Percentiles rank a stretch among this genome's conserved stretches.
Conservation (phyloP, 2,329 filamentous ascomycete genomes). For the Aspergillus ochraceus region DNA sequence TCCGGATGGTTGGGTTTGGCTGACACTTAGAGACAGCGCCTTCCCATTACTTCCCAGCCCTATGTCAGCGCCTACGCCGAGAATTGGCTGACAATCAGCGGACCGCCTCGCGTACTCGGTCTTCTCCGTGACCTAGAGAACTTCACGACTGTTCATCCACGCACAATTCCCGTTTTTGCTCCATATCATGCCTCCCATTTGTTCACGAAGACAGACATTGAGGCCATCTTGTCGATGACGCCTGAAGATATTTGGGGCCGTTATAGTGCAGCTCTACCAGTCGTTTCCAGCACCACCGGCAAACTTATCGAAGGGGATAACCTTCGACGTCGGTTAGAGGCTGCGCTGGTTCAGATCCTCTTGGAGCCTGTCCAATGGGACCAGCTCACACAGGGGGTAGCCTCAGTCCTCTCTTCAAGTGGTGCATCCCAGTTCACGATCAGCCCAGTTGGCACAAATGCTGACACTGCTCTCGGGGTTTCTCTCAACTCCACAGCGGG, state of each 20-base stretch:
- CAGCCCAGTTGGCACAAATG: neutral
- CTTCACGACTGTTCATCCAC: neutral
- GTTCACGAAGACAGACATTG: neutral
- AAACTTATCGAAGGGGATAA: neutral
- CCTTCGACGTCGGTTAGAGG: neutral
- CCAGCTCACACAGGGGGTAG: neutral
- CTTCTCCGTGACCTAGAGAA: neutral
- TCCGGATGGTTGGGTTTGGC: neutral
- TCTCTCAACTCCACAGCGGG: neutral
- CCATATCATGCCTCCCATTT: slow-evolving; percentile 5
- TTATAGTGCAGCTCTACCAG: neutral
- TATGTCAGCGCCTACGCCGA: slow-evolving; percentile 5
- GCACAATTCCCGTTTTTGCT: neutral
- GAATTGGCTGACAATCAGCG: slow-evolving; percentile 1
- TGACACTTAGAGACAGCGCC: neutral
- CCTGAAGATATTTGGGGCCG: neutral
- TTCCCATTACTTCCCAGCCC: neutral
- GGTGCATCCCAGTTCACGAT: neutral
- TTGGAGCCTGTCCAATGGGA: neutral
- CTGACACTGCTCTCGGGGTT: neutral
- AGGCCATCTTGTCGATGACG: neutral
- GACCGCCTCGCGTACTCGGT: neutral
- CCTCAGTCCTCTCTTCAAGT: neutral
- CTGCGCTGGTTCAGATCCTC: neutral
- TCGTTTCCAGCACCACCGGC: neutral